phyloP scores from a whole-genome alignment of 345 rosid genomes.

The Euphorbia peplus region DNA sequence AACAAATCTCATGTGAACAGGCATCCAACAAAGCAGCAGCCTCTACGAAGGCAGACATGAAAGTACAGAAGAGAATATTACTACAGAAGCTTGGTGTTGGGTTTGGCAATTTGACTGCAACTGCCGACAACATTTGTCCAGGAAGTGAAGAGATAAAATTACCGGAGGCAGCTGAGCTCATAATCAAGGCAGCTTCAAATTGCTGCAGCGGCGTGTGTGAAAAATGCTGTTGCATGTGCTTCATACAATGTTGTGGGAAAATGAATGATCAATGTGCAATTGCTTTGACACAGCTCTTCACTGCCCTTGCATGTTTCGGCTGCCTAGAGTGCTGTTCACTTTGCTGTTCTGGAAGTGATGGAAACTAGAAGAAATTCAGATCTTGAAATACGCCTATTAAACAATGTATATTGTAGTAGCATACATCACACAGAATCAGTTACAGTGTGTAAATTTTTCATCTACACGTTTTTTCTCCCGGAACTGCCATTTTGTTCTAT shows the following conservation, averaged over 20 bases:
- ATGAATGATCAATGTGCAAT: constrained; percentile 63
- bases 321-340: constrained; percentile 79
- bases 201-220: constrained; percentile 55
- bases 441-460: neutral
- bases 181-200: constrained; percentile 69
- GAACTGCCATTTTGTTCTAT: neutral
- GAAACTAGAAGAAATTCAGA: constrained; percentile 14
- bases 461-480: neutral
- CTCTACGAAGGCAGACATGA: constrained; percentile 33
- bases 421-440: neutral
- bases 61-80: constrained; percentile 28
- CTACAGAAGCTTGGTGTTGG: constrained; percentile 52
- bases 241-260: constrained; percentile 64
- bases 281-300: constrained; percentile 53
- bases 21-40: constrained; percentile 34
- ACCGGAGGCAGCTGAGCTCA: constrained; percentile 78
- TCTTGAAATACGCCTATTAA: neutral
- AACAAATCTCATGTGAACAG: constrained; percentile 32
- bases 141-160: constrained; percentile 46
- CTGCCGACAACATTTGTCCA: constrained; percentile 60
- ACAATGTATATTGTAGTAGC: neutral
- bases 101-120: constrained; percentile 67
- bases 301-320: constrained; percentile 67
- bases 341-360: constrained; percentile 58
- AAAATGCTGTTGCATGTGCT: constrained; percentile 85